These are phyloP conservation scores for Vanderwaltozyma yarrowii DNA, from an alignment of 805 yeast species.

Conservation along the genomic window DNA sequence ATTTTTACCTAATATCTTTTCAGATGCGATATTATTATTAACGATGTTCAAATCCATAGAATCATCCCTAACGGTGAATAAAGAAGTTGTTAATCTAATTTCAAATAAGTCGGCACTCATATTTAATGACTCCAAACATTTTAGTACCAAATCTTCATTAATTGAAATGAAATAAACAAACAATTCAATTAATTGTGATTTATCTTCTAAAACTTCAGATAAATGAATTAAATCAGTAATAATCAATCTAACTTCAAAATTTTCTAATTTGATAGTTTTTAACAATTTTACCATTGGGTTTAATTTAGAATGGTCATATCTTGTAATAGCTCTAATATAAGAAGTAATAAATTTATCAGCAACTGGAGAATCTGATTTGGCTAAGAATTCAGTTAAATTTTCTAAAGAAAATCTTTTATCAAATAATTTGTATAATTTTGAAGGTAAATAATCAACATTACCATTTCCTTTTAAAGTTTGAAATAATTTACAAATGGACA, in stretches of 20 bases:
- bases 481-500: constrained; percentile 38
- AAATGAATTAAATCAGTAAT: constrained; percentile 31
- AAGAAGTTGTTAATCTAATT: constrained; percentile 57
- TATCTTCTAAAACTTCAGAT: constrained; percentile 31
- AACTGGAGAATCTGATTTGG: constrained; percentile 21
- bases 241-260: constrained; percentile 30
- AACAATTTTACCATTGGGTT: constrained; percentile 30
- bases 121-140: constrained; percentile 29
- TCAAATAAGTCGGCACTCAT: constrained; percentile 41
- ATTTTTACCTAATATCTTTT: constrained; percentile 19
- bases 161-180: constrained; percentile 32
- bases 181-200: constrained; percentile 30
- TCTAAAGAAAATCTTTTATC: constrained; percentile 15
- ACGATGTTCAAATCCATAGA: constrained; percentile 18
- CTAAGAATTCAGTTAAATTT: constrained; percentile 14
- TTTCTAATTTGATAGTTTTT: constrained; percentile 26
- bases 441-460: constrained; percentile 33
- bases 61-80: constrained; percentile 22
- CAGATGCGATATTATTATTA: constrained; percentile 21
- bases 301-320: constrained; percentile 33
- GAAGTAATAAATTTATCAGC: constrained; percentile 35
- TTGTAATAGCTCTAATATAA: constrained; percentile 34
- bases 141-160: constrained; percentile 32
- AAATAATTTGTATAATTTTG: constrained; percentile 29
- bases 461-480: constrained; percentile 37